phyloP scores from a whole-genome alignment of 306 rosid species.

The Erythrophleum fordii region DNA sequence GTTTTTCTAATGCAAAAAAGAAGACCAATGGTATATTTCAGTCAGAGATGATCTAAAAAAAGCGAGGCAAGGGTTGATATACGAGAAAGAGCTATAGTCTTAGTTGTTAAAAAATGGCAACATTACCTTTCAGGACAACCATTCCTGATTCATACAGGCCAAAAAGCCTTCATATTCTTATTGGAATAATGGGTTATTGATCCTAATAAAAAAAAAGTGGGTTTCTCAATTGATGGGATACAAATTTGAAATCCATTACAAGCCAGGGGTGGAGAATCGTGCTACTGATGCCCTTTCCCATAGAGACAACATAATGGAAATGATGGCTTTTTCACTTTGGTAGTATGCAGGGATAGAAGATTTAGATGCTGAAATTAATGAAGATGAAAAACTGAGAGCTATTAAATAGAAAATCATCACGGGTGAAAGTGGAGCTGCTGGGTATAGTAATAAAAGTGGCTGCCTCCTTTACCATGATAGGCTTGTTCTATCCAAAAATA shows the following conservation, averaged over 20 bases:
- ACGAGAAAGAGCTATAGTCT: neutral
- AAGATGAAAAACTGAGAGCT: neutral
- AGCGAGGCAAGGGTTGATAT: neutral
- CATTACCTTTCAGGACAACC: neutral
- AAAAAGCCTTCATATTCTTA: neutral
- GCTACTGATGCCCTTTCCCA: neutral
- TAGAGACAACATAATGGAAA: neutral
- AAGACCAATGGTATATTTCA: neutral
- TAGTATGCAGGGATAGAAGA: neutral
- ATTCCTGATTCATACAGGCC: neutral
- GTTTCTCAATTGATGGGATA: neutral
- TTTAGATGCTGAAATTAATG: neutral
- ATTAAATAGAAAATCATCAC: fast-evolving
- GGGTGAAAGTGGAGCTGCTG: neutral
- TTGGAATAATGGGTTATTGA: neutral
- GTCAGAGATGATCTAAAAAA: neutral
- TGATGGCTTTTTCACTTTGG: neutral
- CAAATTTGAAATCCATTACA: too few species aligned
- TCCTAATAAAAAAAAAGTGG: neutral
- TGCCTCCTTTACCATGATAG: neutral
- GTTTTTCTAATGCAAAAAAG: neutral
- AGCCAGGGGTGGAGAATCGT: neutral
- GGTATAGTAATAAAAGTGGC: neutral
- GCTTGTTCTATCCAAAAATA: too few species aligned
- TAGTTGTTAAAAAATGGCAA: neutral